Base-by-base conservation (phyloP, 2,329 filamentous ascomycete species). In the Cordyceps sp. region DNA sequence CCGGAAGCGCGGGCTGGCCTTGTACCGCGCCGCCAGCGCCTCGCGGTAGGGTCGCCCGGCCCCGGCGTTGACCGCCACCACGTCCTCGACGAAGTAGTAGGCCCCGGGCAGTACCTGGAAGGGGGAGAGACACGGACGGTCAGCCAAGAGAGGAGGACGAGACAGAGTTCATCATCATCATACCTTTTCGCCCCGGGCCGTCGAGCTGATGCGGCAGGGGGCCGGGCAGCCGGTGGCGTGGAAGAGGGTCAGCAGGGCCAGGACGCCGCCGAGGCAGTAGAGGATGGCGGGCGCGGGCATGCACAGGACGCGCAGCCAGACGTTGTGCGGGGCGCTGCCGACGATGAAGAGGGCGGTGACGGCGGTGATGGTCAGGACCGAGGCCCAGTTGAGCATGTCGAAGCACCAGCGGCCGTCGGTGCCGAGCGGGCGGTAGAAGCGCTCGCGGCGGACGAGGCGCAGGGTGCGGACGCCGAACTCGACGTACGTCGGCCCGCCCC, bases 21-120 rank as follows among this genome's bases (percentile, higher is more conserved):
- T 46, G 37, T 59, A 61, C 16, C 58, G 46, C 8, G 57, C 58
- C 16, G 57, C 50, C 18, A 58, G 43, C 9, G 56, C 57, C 33
- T 60, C 55, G 27, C 58, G 50, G 28, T 52, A 61, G 0, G 55
- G 54, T 23, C 53, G 48, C n/a, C 55, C 55, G 9, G 69, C 73
- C 4, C 62, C 65, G 15, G 71, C 74, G 44, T 79, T 76, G 26
- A 80, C 75, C 5, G 70, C 73, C 12, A 77, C 64, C 17, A 78
- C 62, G 42, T 80, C 75, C 49, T 80, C 75, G 18, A 78, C 67
- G 20, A 79, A 60, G 31, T 74, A 75, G 41, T 76, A 74, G 2
- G 69, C 61, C 3, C 69, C 64, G 0, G 75, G 75, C 4, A 66
- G 61, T 35, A 77, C 66, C 46, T 57, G n/a, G n/a, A n/a, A n/a